Base-by-base conservation (phyloP, 768 basidiomycete genomes). In the Phaeolepiota aurea region DNA sequence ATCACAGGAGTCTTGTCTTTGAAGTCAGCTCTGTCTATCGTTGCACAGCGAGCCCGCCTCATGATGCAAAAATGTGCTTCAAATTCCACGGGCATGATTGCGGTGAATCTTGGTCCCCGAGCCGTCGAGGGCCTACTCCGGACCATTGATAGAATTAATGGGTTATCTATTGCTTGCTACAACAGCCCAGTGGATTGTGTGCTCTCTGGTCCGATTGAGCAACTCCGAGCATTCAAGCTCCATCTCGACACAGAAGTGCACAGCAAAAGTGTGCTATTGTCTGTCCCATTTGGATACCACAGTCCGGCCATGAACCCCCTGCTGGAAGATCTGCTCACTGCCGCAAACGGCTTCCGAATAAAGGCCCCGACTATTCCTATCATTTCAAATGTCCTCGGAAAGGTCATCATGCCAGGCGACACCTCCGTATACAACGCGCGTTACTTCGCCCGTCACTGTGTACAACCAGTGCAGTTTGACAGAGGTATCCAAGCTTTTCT, bases 241-340 rank as follows among this genome's bases (percentile, higher is more conserved):
- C 50, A 66, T 44, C 54, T 81, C 20, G 64, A 72, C 44, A 32
- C 38, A 5, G 40, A 55, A 19, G 49, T 58, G 0, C 44, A 48
- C 5, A 69, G 63, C 53, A 72, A 68, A 49, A 65, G 54, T 30
- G 54, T 63, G 12, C 49, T 69, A 32, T 63, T 87, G 1, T 46
- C 63, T 3, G 74, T 80, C 5, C 74, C 76, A 1, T 80, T 74
- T 44, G 84, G 74, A 1, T 82, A 75, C 50, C 85, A 87, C 57
- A 80, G 77, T 32, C 42, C 61, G n/a, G 73, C 77, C 1, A 82
- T 87, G 82, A 53, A 56, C 4, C 72, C 79, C 0, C 48, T 83
- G 9, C 45, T 77, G 11, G 59, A 66, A n/a, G 71, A 72, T 34
- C 66, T 86, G 20, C 58, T 54, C 23, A 46, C 46, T 0, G 45